Percentiles rank a stretch among this genome's conserved stretches.
These are phyloP conservation scores for Calocybe gambosa DNA, from an alignment of 1,284 basidiomycete genomes.

Conservation along the genomic window DNA sequence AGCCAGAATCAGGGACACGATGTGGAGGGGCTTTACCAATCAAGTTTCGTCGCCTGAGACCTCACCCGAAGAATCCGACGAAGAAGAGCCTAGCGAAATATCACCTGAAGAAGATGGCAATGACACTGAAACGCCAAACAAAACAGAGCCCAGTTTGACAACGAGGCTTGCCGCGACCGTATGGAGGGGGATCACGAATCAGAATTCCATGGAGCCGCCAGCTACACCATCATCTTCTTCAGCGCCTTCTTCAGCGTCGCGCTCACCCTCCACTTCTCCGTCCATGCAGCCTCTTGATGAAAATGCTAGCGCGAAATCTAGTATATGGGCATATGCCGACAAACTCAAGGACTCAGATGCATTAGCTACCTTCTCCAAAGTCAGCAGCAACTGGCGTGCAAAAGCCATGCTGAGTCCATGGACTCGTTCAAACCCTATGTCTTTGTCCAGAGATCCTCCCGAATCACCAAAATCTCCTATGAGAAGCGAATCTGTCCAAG, in stretches of 20 bases:
- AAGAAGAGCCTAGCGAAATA: conserved; percentile 18
- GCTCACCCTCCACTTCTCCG: conserved; percentile 22
- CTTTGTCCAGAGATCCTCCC: not conserved
- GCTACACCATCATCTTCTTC: conserved; percentile 30
- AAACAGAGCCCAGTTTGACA: conserved; percentile 32
- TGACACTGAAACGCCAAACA: conserved; percentile 34
- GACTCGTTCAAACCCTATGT: conserved; percentile 23
- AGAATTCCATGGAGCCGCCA: conserved; percentile 61
- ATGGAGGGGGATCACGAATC: conserved; percentile 72
- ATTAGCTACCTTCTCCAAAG: conserved; percentile 61
- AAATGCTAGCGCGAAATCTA: conserved; percentile 16
- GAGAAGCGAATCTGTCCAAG: conserved; percentile 16
- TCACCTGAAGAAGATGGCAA: conserved; percentile 32
- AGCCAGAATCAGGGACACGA: conserved; percentile 48
- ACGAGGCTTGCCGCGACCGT: conserved; percentile 54
- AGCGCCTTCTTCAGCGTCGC: conserved; percentile 25
- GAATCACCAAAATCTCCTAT: conserved; percentile 14
- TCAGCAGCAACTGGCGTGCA: conserved; percentile 68
- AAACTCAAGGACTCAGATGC: conserved; percentile 69
- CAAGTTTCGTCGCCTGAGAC: conserved; percentile 34
- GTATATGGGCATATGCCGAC: conserved; percentile 64
- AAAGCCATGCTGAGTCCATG: conserved; percentile 45
- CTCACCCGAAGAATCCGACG: conserved; percentile 31
- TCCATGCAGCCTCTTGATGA: not conserved
- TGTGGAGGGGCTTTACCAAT: conserved; percentile 65